Percentiles rank a stretch among this genome's conserved stretches.
Conservation (phyloP, 2,329 filamentous ascomycete genomes). For the Rhytidhysteron rufulum region DNA sequence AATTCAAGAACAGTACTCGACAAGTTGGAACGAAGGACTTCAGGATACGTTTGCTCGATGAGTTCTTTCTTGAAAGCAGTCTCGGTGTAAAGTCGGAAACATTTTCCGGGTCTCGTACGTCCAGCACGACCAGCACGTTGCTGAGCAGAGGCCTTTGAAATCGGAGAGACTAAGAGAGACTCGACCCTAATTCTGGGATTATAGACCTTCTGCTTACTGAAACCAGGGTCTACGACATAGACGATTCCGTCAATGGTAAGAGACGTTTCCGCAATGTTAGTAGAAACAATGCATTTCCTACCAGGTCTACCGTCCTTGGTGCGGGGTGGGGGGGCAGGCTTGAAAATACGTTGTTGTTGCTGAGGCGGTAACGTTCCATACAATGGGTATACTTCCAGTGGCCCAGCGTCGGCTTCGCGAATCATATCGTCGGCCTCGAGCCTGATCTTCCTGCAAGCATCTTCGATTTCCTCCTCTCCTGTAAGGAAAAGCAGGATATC, state of each 20-base stretch:
- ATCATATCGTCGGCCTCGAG: conserved; percentile 90
- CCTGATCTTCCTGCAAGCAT: conserved; percentile 85
- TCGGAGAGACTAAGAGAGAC: conserved; percentile 93
- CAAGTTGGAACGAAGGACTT: conserved; percentile 91
- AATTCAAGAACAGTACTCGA: conserved; percentile 92
- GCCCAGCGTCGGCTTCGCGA: conserved; percentile 85
- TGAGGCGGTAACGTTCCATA: conserved; percentile 90
- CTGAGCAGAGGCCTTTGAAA: conserved; percentile 95
- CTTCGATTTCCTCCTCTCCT: conserved; percentile 97
- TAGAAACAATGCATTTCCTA: conserved; percentile 91
- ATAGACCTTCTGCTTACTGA: conserved; percentile 99
- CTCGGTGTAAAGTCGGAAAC: conserved; percentile 95
- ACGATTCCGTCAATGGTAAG: conserved; percentile 98
- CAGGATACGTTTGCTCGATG: conserved; percentile 94
- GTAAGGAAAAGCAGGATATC: conserved; percentile 94
- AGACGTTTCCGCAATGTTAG: conserved; percentile 96
- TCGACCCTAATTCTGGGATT: conserved; percentile 96
- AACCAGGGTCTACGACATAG: conserved; percentile 97
- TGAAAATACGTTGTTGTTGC: conserved; percentile 94
- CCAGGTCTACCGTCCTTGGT: conserved; percentile 77
- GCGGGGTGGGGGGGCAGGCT: conserved; percentile 72
- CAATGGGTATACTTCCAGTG: conserved; percentile 84
- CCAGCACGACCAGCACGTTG: conserved; percentile 98
- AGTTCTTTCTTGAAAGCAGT: conserved; percentile 95
- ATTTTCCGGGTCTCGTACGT: conserved; percentile 97